Percentiles rank a stretch among this genome's conserved stretches.
These are phyloP conservation scores for Antarctomyces pellizariae DNA, from an alignment of 495 filamentous ascomycete genomes.

Conservation along the genomic window DNA sequence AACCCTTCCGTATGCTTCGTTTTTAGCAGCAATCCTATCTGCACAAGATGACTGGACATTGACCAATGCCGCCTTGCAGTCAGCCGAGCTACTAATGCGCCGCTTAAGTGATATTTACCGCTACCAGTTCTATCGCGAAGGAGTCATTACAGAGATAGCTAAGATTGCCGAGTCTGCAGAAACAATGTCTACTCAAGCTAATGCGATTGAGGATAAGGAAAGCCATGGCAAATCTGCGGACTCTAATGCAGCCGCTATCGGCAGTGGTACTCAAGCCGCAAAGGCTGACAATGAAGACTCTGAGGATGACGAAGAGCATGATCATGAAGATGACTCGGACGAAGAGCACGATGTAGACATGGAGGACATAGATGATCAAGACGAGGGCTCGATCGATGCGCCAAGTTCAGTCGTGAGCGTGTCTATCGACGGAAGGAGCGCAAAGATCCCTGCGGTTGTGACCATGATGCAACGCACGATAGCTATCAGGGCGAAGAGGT, in stretches of 20 bases:
- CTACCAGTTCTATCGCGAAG: conserved; percentile 93
- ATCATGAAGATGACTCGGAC: conserved; percentile 16
- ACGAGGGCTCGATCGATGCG: conserved; percentile 43
- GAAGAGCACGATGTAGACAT: conserved; percentile 27
- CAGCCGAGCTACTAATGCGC: conserved; percentile 65
- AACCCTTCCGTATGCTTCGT: conserved; percentile 92
- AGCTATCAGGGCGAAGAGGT: conserved; percentile 47
- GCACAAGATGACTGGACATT: conserved; percentile 82
- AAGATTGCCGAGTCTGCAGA: conserved; percentile 32
- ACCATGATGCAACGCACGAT: conserved; percentile 53
- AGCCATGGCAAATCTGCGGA: conserved; percentile 5
- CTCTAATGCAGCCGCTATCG: neutral
- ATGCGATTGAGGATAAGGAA: conserved; percentile 1
- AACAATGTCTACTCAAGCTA: conserved; percentile 2
- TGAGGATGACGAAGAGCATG: conserved; percentile 22
- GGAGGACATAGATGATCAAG: conserved; percentile 27
- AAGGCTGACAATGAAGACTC: conserved; percentile 13
- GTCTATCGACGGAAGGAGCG: conserved; percentile 26
- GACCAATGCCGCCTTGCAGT: conserved; percentile 68
- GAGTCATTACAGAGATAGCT: conserved; percentile 75
- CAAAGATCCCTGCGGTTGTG: conserved; percentile 22
- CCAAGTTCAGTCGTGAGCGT: conserved; percentile 47
- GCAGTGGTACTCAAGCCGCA: conserved; percentile 6
- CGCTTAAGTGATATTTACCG: conserved; percentile 73
- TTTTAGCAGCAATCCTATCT: conserved; percentile 82